Percentiles rank a stretch among this genome's conserved stretches.
phyloP scores from a whole-genome alignment of 805 yeast species.

The Pichia scutulata region DNA sequence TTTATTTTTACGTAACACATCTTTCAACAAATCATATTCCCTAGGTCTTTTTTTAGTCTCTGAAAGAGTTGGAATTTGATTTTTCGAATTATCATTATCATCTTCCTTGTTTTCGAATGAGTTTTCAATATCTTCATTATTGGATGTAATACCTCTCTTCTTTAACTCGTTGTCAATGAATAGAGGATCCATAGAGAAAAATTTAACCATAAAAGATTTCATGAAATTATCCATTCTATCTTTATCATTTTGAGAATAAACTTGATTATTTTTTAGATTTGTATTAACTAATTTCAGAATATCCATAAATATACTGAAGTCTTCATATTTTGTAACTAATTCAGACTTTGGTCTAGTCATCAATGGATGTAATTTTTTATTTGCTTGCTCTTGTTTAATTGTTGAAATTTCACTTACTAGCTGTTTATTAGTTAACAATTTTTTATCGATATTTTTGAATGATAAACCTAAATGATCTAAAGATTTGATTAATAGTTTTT shows the following conservation, averaged over 20 bases:
- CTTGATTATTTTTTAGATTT: conserved; percentile 59
- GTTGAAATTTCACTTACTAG: conserved; percentile 87
- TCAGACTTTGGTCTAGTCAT: conserved; percentile 80
- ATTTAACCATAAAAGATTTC: conserved; percentile 59
- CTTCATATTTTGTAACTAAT: conserved; percentile 51
- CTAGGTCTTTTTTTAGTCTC: conserved; percentile 38
- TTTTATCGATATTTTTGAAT: conserved; percentile 94
- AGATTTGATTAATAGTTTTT: conserved; percentile 86
- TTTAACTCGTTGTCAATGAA: conserved; percentile 35
- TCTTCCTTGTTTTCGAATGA: conserved; percentile 6
- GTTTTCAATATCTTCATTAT: conserved; percentile 18
- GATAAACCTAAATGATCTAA: conserved; percentile 93
- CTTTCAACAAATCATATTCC: conserved; percentile 53
- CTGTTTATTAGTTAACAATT: conserved; percentile 81
- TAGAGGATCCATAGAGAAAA: conserved; percentile 55
- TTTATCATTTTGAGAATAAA: conserved; percentile 74
- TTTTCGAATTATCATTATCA: conserved; percentile 5
- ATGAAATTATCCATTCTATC: conserved; percentile 68
- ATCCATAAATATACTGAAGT: conserved; percentile 65
- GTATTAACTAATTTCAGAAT: conserved; percentile 58
- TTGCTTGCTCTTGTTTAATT: conserved; percentile 84
- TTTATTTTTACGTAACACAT: conserved; percentile 44
- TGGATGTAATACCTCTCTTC: conserved; percentile 27
- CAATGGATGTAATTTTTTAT: conserved; percentile 76
- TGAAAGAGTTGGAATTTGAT: conserved; percentile 19